Evolutionary conservation across 805 yeast species (phyloP).

Genomic region (Ogataea glucozyma): DNA sequence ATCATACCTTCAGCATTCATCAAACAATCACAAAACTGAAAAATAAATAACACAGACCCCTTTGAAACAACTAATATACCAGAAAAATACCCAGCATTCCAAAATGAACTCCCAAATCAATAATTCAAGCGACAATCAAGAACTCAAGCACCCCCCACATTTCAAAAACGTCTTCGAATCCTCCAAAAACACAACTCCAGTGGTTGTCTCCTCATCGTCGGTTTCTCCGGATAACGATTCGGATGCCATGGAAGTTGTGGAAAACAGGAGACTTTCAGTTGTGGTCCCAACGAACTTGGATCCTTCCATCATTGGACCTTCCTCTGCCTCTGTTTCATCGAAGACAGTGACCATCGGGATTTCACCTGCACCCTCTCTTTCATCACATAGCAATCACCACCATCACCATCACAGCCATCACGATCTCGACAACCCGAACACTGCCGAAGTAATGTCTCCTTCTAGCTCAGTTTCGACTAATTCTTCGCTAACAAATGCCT

Average conservation of each 20-base stretch:
- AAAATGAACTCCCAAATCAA: constrained; percentile 42
- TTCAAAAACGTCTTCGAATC: constrained; percentile 37
- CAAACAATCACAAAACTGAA: background rate
- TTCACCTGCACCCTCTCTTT: constrained; percentile 10
- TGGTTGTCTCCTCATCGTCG: constrained; percentile 11
- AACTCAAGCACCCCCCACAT: constrained; percentile 31
- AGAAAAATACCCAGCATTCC: no score
- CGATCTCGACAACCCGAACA: constrained; percentile 3
- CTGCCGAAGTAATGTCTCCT: constrained; percentile 10
- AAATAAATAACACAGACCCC: background rate
- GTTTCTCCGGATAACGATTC: constrained; percentile 13
- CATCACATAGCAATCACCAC: background rate
- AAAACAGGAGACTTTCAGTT: constrained; percentile 32
- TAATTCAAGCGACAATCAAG: constrained; percentile 41
- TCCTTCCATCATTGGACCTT: constrained; percentile 21
- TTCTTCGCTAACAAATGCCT: constrained; percentile 2
- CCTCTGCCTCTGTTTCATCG: constrained; percentile 20
- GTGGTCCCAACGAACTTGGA: constrained; percentile 27
- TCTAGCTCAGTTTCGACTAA: constrained; percentile 3
- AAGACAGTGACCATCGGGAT: constrained; percentile 15
- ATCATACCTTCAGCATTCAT: background rate
- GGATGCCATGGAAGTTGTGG: constrained; percentile 28
- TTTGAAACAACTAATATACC: background rate
- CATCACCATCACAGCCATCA: constrained; percentile 3
- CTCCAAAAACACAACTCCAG: constrained; percentile 23